Base-by-base conservation (phyloP, 371 early-diverging fungal genomes). In the Mortierella sp. region DNA sequence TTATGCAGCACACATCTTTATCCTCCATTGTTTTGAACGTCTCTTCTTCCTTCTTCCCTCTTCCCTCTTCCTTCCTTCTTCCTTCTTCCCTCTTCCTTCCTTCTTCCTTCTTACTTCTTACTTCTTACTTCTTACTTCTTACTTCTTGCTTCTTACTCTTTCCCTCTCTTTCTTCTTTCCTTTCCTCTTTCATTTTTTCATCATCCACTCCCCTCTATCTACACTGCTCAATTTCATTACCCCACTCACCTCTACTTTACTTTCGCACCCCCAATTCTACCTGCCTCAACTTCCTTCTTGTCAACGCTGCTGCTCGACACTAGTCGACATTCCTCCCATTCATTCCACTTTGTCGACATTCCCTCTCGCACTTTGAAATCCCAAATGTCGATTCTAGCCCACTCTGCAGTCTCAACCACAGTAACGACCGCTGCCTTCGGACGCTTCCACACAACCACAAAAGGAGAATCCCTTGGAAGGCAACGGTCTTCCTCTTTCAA, bases 401-500 rank as follows among this genome's bases (percentile, higher is more conserved):
- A 37, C 34, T 50, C 72, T 39, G 37, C 68, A 26, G 39, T 52
- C 68, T 53, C 68, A 29, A 58, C 34, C 68, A 64, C 75, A 8
- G 69, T 75, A 16, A 66, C 74, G 9, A 43, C 39, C 0, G 64
- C 82, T 24, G 72, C 77, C 14, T 71, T 82, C 13, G 78, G 75
- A 50, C 74, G 82, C 69, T 66, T 82, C 52, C 78, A 82, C 39
- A 67, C 43, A 40, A 66, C 50, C 53, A 19, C 50, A 34, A 68
- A 50, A 26, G 37, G 71, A 45, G 63, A 67, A 41, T 45, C 74
- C 4, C 47, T 71, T 2, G 72, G 69, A 29, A 64, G 82, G 4
- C 77, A 77, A 58, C 82, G 82, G 9, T 82, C 82, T 8, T 82
- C 82, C 37, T 77, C 78, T 47, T 65, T 82, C 16, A 73, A 73